Conservation (phyloP, 352 stramenopile species). For the Globisporangium nunn region DNA sequence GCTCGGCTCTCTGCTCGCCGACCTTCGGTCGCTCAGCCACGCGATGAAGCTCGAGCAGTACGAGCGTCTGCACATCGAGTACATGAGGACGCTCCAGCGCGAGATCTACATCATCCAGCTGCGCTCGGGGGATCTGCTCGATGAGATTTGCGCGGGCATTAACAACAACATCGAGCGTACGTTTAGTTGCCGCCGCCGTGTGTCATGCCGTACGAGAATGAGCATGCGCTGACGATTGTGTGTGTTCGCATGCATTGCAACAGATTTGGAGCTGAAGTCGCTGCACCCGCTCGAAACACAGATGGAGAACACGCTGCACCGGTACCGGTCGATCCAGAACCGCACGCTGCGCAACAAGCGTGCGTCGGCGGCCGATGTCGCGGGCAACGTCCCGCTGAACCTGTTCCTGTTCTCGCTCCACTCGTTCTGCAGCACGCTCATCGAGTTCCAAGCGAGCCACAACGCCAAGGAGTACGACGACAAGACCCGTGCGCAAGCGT, state of each 20-base stretch:
- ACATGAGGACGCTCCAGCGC: conserved; percentile 38
- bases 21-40: conserved; percentile 33
- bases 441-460: conserved; percentile 28
- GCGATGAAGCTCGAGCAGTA: conserved; percentile 35
- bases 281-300: conserved; percentile 27
- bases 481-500: conserved; percentile 13
- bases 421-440: conserved; percentile 36
- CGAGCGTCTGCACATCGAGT: conserved; percentile 27
- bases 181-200: too few relatives aligned
- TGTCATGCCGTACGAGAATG: too few relatives aligned
- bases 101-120: conserved; percentile 45
- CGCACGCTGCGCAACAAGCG: conserved; percentile 22
- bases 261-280: conserved; percentile 19
- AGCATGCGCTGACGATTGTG: too few relatives aligned
- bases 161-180: too few relatives aligned
- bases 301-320: conserved; percentile 35
- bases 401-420: conserved; percentile 49
- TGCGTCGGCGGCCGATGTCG: conserved; percentile 25
- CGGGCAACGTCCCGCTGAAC: conserved; percentile 41
- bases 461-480: conserved; percentile 31
- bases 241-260: too few relatives aligned
- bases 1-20: conserved; percentile 26
- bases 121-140: conserved; percentile 23
- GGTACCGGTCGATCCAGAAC: conserved; percentile 32
- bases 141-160: conserved; percentile 23